Percentiles rank a stretch among this genome's conserved stretches.
Evolutionary conservation across 768 basidiomycete species (phyloP).

Genomic region (Pisolithus sp.): DNA sequence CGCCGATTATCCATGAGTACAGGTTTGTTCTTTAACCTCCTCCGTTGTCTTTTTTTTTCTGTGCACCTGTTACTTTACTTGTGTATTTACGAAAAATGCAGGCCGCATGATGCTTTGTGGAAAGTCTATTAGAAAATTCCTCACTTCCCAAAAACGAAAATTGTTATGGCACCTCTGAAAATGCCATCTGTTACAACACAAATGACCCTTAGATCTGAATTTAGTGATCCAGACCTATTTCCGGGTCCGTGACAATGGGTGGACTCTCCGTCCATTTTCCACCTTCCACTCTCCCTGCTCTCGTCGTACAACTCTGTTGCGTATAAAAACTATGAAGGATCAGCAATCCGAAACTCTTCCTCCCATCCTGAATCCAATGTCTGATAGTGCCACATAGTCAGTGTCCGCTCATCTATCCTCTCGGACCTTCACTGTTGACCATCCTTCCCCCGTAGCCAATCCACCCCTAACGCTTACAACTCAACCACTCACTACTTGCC

Average conservation of each 20-base stretch:
- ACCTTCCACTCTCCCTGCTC: constrained; percentile 29
- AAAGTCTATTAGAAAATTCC: constrained; percentile 37
- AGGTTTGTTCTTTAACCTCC: neutral
- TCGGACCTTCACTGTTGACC: constrained; percentile 11
- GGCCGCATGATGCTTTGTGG: constrained; percentile 22
- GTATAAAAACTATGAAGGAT: constrained; percentile 49
- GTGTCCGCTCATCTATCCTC: constrained; percentile 22
- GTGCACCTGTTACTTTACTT: constrained; percentile 13
- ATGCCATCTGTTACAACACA: constrained; percentile 41
- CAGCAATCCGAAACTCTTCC: constrained; percentile 31
- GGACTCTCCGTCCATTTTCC: constrained; percentile 34
- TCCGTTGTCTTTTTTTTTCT: constrained; percentile 3
- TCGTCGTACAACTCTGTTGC: constrained; percentile 22
- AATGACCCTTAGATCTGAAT: constrained; percentile 71
- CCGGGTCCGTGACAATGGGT: constrained; percentile 37
- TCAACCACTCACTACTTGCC: constrained; percentile 36
- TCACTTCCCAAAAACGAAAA: constrained; percentile 36
- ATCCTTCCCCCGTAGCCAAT: constrained; percentile 23
- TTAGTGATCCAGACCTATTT: constrained; percentile 48
- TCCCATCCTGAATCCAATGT: constrained; percentile 39
- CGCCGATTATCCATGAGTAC: neutral
- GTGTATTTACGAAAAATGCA: constrained; percentile 11
- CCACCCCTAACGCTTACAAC: constrained; percentile 34
- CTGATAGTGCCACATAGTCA: constrained; percentile 51
- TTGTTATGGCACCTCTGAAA: constrained; percentile 34